Evolutionary conservation across 768 basidiomycete species (phyloP).

Genomic region (Boletales sp.): DNA sequence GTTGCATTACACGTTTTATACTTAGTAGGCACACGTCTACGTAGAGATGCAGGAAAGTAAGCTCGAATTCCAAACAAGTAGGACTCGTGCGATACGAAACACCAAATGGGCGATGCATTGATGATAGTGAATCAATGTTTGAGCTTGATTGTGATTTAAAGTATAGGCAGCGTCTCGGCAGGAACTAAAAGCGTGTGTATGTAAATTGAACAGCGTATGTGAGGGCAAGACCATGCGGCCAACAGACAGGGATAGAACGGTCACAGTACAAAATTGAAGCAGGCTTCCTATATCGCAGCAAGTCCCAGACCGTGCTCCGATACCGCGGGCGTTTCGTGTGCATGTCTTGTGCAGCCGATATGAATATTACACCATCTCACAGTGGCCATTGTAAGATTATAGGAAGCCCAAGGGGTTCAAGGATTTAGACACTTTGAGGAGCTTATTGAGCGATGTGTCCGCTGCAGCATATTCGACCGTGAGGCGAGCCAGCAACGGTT

Average conservation of each 20-base stretch:
- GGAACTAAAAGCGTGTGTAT: conserved; percentile 21
- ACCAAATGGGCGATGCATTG: background rate
- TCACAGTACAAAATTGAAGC: conserved; percentile 23
- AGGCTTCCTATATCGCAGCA: conserved; percentile 16
- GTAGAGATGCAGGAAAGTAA: conserved; percentile 9
- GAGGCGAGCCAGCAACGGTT: conserved; percentile 50
- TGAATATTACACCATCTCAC: conserved; percentile 10
- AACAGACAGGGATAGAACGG: conserved; percentile 14
- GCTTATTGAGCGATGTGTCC: conserved; percentile 59
- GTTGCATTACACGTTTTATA: background rate
- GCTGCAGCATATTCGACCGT: conserved; percentile 69
- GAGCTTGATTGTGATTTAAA: conserved; percentile 22
- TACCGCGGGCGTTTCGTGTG: conserved; percentile 12
- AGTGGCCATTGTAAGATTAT: conserved; percentile 6
- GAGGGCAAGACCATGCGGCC: conserved; percentile 17
- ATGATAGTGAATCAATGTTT: conserved; percentile 13
- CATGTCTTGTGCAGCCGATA: conserved; percentile 3
- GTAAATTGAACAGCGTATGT: conserved; percentile 16
- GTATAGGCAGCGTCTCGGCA: conserved; percentile 20
- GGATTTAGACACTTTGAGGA: conserved; percentile 1
- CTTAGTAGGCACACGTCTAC: background rate
- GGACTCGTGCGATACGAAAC: conserved; percentile 1
- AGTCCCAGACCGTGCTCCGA: conserved; percentile 17
- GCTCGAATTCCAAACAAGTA: conserved; percentile 1
- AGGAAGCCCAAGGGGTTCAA: conserved; percentile 1